These are phyloP conservation scores for Mycothermus thermophilus DNA, from an alignment of 495 filamentous ascomycete species.

Conservation along the genomic window DNA sequence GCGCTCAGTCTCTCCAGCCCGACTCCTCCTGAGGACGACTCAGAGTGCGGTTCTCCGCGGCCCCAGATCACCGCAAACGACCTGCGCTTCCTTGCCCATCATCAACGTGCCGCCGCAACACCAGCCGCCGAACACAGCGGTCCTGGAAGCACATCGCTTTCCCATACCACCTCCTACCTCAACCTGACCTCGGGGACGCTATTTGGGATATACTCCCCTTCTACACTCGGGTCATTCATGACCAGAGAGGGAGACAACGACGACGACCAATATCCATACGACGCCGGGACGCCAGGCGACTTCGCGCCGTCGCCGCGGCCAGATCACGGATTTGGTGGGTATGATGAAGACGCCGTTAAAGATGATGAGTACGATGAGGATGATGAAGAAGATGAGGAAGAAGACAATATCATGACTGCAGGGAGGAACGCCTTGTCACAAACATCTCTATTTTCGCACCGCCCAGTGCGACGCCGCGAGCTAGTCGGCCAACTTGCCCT, in stretches of 20 bases:
- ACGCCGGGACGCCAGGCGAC: not conserved
- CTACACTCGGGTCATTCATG: constrained; percentile 3
- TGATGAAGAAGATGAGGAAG: not conserved
- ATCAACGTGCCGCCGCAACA: too few species aligned
- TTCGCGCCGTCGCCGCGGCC: not conserved
- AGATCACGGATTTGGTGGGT: not conserved
- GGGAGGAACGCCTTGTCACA: not conserved
- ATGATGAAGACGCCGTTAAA: constrained; percentile 36
- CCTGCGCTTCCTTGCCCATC: constrained; percentile 25
- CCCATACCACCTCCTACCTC: constrained; percentile 31
- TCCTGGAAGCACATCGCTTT: constrained; percentile 1
- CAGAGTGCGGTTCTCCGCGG: constrained; percentile 31
- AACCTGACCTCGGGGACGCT: constrained; percentile 85
- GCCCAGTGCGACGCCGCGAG: too few species aligned
- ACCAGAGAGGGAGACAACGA: not conserved
- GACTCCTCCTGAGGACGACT: constrained; percentile 24
- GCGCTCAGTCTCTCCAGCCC: constrained; percentile 42
- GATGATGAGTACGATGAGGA: constrained; percentile 20
- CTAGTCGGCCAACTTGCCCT: too few species aligned
- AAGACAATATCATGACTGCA: not conserved
- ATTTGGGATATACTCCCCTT: constrained; percentile 73
- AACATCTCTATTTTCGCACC: too few species aligned
- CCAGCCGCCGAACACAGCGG: too few species aligned
- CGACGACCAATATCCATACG: not conserved
- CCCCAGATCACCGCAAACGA: constrained; percentile 20